Conservation (phyloP, 257 asterid genomes). For the Solanum bulbocastanum region DNA sequence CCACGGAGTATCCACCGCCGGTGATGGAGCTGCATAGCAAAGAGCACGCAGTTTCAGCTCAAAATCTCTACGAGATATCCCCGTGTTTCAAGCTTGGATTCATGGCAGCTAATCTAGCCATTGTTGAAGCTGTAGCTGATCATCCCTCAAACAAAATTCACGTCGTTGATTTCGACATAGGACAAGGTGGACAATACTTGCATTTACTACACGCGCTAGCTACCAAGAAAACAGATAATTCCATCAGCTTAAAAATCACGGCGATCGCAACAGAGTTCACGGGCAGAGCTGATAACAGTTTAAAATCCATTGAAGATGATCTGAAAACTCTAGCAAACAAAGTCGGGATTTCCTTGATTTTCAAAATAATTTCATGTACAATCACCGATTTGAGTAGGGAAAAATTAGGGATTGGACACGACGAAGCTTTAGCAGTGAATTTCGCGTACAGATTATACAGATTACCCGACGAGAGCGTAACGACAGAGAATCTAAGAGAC, state of each 20-base stretch:
- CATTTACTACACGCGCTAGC: conserved; percentile 78
- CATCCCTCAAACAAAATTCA: conserved; percentile 32
- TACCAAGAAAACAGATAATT: conserved; percentile 12
- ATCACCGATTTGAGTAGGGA: background rate
- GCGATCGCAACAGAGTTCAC: background rate
- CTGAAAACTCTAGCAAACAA: background rate
- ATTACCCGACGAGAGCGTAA: conserved; percentile 78
- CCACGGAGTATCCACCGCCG: conserved; percentile 21
- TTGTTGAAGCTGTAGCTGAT: conserved; percentile 48
- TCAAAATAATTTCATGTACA: background rate
- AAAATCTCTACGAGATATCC: conserved; percentile 42
- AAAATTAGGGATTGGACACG: background rate
- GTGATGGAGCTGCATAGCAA: conserved; percentile 21
- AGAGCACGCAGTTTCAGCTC: conserved; percentile 37
- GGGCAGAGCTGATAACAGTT: background rate
- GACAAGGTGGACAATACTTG: conserved; percentile 60
- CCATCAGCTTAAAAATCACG: background rate
- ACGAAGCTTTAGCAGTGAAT: background rate
- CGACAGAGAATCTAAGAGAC: conserved; percentile 65
- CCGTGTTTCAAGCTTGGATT: conserved; percentile 81
- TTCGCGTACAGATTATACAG: conserved; percentile 30
- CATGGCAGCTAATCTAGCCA: conserved; percentile 80
- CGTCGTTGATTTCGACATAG: conserved; percentile 72
- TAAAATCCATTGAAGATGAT: background rate
- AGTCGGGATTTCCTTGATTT: background rate